Base-by-base conservation (phyloP, 2,329 filamentous ascomycete genomes). In the Cercospora nicotianae region DNA sequence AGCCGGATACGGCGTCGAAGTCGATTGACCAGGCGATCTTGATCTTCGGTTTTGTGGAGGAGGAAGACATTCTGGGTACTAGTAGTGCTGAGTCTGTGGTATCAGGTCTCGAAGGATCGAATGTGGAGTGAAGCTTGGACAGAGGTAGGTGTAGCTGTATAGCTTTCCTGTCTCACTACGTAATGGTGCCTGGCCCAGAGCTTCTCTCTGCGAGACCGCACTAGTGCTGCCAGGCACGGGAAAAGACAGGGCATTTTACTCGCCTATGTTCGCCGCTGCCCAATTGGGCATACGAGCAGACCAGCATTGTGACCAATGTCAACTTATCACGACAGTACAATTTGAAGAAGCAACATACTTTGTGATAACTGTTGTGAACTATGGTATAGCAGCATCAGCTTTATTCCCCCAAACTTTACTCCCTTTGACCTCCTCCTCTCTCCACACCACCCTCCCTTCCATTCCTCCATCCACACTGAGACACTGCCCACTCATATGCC, bases 1-100 rank as follows among this genome's bases (percentile, higher is more conserved):
- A 89, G 61, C 86, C 86, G 0, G 85, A 86, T 2, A 89, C 82
- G 12, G 86, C 87, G 69, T 89, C 87, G 65, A 88, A 85, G 73
- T 88, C 86, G 5, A 83, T 76, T 2, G 80, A 81, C 16, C 80
- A 71, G 36, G 80, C 75, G 36, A 83, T 75, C 59, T 80, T 81
- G 72, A 83, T 79, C 60, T 75, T 80, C 8, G 72, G 73, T 30
- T 68, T 65, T 6, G 5, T 26, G 5, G 45, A 13, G 3, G 18
- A 26, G 9, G 64, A 53, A 1, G 55, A 8, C 53, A 64, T 64
- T 5, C 13, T 65, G 53, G 9, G 1, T 13, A 13, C 6, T 12
- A 8, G n/a, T 26, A 16, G 7, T 59, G 26, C 6, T n/a, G 28
- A 8, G 12, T 26, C 5, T 23, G 18, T 30, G 18, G 1, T 10